phyloP scores from a whole-genome alignment of 2,329 filamentous ascomycete species.

The Chalara sp. region DNA sequence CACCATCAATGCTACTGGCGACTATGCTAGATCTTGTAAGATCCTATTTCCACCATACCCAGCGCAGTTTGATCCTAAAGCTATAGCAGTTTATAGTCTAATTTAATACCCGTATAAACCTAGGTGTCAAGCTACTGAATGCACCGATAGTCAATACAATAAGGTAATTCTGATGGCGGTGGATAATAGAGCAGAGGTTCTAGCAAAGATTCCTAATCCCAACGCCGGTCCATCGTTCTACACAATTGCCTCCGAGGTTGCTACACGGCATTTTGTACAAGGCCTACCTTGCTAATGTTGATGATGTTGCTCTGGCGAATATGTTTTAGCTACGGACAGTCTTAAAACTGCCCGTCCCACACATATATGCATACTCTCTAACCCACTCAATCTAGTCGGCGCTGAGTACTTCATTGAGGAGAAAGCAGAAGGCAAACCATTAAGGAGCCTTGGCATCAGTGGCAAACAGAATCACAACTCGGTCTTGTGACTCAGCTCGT shows the following conservation, averaged over 20 bases:
- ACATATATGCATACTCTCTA: conserved; percentile 12
- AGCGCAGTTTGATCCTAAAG: not conserved
- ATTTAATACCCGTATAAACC: conserved; percentile 4
- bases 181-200: conserved; percentile 15
- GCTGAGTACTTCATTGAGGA: conserved; percentile 19
- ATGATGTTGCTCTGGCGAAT: conserved; percentile 3
- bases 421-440: conserved; percentile 23
- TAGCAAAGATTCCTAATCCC: conserved; percentile 17
- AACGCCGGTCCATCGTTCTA: conserved; percentile 15
- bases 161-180: conserved; percentile 17
- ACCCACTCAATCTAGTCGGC: conserved; percentile 14
- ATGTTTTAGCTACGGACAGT: conserved; percentile 9
- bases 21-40: conserved; percentile 13
- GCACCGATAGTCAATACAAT: conserved; percentile 14
- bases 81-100: not conserved
- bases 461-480: conserved; percentile 19
- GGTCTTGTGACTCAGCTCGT: conserved; percentile 21
- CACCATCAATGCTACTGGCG: conserved; percentile 8
- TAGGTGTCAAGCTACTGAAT: conserved; percentile 14
- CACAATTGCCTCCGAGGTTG: conserved; percentile 17
- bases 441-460: conserved; percentile 26
- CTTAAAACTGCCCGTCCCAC: conserved; percentile 12
- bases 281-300: not conserved
- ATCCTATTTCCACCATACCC: not conserved
- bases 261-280: conserved; percentile 13